Conservation (phyloP, 768 basidiomycete genomes). For the Cyathus striatus region DNA sequence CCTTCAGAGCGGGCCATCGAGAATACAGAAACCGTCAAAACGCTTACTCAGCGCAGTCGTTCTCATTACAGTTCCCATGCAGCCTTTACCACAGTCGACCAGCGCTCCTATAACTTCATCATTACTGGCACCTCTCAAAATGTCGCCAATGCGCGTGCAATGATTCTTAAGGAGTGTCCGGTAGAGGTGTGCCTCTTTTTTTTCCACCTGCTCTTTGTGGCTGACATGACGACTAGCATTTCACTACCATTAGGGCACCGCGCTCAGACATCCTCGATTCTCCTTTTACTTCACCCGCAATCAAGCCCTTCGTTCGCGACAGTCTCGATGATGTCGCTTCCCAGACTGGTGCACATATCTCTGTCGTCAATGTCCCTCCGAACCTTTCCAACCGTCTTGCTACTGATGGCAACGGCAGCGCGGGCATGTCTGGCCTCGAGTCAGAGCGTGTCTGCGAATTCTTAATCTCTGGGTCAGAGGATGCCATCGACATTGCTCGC, state of each 20-base stretch:
- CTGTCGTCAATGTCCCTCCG: conserved; percentile 84
- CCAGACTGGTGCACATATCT: conserved; percentile 88
- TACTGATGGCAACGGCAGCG: conserved; percentile 69
- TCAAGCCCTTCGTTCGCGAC: conserved; percentile 79
- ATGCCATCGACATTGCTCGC: conserved; percentile 87
- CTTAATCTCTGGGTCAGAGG: conserved; percentile 82
- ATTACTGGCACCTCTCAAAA: conserved; percentile 89
- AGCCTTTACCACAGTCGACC: conserved; percentile 69
- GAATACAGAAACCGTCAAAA: conserved; percentile 72
- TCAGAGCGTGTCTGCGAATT: conserved; percentile 92
- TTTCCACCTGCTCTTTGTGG: conserved; percentile 8
- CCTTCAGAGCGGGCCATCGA: conserved; percentile 34
- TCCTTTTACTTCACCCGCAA: conserved; percentile 67
- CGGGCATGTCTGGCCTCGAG: conserved; percentile 88
- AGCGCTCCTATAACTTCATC: conserved; percentile 83
- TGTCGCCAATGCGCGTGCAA: conserved; percentile 85
- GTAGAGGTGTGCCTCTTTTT: conserved; percentile 53
- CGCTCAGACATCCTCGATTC: conserved; percentile 92
- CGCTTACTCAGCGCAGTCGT: conserved; percentile 76
- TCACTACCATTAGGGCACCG: conserved; percentile 82
- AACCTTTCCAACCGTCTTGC: conserved; percentile 71
- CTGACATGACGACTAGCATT: conserved; percentile 49
- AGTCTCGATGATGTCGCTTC: conserved; percentile 93
- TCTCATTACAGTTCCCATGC: conserved; percentile 80
- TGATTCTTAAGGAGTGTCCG: conserved; percentile 86